Conservation (phyloP, 306 rosid genomes). For the Nissolia schottii region DNA sequence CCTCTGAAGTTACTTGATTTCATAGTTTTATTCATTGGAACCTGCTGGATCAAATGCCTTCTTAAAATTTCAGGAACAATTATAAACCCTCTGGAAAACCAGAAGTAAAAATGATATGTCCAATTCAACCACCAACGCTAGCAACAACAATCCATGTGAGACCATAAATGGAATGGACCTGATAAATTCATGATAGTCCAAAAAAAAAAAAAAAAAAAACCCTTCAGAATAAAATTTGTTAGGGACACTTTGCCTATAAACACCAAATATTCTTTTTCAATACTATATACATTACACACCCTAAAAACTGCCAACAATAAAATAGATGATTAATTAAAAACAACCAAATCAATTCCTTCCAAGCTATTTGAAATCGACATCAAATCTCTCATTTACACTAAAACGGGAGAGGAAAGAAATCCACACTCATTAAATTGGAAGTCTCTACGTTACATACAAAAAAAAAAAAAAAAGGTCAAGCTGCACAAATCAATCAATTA, state of each 20-base stretch:
- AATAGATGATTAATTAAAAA: not conserved
- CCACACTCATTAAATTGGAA: not conserved
- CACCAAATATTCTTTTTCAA: not conserved
- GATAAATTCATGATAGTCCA: not conserved
- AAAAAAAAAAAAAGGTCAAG: not conserved
- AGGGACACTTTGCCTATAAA: too few relatives aligned
- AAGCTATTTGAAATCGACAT: not conserved
- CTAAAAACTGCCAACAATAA: not conserved
- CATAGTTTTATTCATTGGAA: not conserved
- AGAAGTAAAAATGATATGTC: not conserved
- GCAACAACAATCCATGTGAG: not conserved
- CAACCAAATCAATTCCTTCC: not conserved
- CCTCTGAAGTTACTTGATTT: not conserved
- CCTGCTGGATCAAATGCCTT: not conserved
- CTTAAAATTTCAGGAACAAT: not conserved
- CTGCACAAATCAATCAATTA: not conserved
- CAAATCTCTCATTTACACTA: not conserved
- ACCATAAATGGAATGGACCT: not conserved
- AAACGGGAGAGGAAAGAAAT: not conserved
- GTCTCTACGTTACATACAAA: not conserved
- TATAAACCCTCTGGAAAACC: not conserved
- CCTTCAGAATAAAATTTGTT: not conserved
- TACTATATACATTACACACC: not conserved
- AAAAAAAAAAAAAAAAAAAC: not conserved
- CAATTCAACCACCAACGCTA: not conserved